Evolutionary conservation across 768 basidiomycete species (phyloP), one percentile per base, ranked within the genome.

Genomic region (Podaxis sp.): DNA sequence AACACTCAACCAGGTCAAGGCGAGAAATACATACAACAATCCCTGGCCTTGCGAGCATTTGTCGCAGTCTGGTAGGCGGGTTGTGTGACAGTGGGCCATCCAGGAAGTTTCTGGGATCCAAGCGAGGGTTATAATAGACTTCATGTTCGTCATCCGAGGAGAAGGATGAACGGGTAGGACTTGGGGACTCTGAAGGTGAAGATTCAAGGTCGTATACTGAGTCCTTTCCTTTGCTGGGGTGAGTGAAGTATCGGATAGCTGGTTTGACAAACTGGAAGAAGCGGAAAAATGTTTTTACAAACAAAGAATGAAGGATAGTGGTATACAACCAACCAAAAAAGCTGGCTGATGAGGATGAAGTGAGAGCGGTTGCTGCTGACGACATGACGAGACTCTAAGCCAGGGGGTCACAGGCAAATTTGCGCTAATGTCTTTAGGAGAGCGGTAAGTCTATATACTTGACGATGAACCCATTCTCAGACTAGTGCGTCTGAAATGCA

Each of bases 61-160:
- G 86, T 44, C 89, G 84, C 47, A 91, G 81, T 40, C 89, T 82
- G 0, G 89, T 91, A 5, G 88, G 80, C 16, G 89, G 81, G 67
- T 90, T 85, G 61, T 73, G 68, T 1, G 89, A 90, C 5, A 91
- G 73, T 2, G 88, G 86, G 1, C 88, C 89, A 5, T 89, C 81
- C 48, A 87, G 69, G 70, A 79, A 90, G 69, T 89, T 87, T 67
- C 79, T 79, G 25, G 88, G 85, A 70, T 89, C 85, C 14, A 90
- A 73, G 32, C 88, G 87, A 50, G 88, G 57, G 67, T 90, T 91
- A 70, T 85, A 82, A 71, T 89, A 90, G 1, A 62, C 54, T 4
- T 46, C 61, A 18, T 61, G 47, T 25, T 50, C 36, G 50, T 44
- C 55, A 16, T 60, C 59, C 16, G 59, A 60, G 25, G 59, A 53